Conservation (phyloP, 139 green algal species). For the Microglena sp. region DNA sequence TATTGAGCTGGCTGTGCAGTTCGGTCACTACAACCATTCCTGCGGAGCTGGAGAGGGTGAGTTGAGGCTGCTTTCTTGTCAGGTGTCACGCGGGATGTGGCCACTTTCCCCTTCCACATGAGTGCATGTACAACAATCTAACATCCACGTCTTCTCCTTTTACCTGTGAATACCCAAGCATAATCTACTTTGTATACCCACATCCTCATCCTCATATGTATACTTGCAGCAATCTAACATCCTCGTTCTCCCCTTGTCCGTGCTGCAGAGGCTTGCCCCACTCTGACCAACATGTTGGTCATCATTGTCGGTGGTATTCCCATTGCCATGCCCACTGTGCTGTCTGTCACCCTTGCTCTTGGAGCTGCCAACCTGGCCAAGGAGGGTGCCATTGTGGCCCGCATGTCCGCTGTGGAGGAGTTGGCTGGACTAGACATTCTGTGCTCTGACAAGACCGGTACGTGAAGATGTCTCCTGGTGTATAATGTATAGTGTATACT, state of each 20-base stretch:
- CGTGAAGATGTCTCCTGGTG: background rate
- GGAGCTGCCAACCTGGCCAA: constrained; percentile 71
- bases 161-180: no score
- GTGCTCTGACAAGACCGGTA: constrained; percentile 85
- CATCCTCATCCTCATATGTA: no score
- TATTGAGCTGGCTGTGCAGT: constrained; percentile 68
- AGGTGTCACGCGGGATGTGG: no score
- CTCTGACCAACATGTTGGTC: constrained; percentile 78
- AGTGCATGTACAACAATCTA: no score
- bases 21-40: constrained; percentile 52
- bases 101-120: no score
- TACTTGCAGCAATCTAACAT: no score
- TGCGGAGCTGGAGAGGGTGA: constrained; percentile 53
- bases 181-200: no score
- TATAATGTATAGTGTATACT: no score
- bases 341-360: constrained; percentile 80
- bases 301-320: constrained; percentile 86
- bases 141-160: no score
- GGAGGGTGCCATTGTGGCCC: constrained; percentile 82
- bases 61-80: no score
- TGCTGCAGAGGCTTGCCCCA: constrained; percentile 57
- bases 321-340: constrained; percentile 88
- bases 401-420: constrained; percentile 82
- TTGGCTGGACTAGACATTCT: constrained; percentile 86
- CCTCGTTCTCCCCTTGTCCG: background rate